Evolutionary conservation across 257 asterid species (phyloP), one percentile per base, ranked within the genome.

Genomic region (Rubia yunnanensis): DNA sequence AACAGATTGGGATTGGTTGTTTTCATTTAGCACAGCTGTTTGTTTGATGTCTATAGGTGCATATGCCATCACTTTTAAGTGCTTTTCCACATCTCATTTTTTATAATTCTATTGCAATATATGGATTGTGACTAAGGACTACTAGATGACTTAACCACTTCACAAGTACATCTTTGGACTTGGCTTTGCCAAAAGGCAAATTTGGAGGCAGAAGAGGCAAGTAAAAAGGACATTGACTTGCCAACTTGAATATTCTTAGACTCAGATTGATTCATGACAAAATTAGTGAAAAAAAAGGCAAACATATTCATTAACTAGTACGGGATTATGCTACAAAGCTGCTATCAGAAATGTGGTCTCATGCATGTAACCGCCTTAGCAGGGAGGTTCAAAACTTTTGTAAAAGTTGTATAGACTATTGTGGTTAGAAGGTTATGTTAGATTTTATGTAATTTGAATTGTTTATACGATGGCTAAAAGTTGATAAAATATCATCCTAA

Each of bases 1-100:
- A 49, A 71, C 65, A 41, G 63, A 62, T 53, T 24, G 60, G 66
- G 60, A 64, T 32, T 50, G 13, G 26, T 66, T 50, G 64, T 69
- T 72, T 35, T 76, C 52, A 27, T 22, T 1, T 32, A 49, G 52
- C 10, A 24, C 2, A 44, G 32, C 48, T 1, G 13, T 50, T 7
- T 50, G 57, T 18, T 50, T 50, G 57, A 50, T 50, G 27, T 20
- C 24, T 50, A 50, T 50, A 15, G 24, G 27, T 22, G 27, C 27
- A 18, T 18, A 50, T 50, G 32, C 32, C 50, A 49, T 50, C 1
- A 8, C 34, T 10, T 38, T 27, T 14, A 52, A 65, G 44, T 50
- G 26, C 61, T 15, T 52, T 44, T 32, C 62, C 60, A 66, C 52
- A 23, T 66, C 64, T 60, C 64, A 60, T 8, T 32, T 32, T 17